Evolutionary conservation across 306 rosid species (phyloP), one percentile per base, ranked within the genome.

Genomic region (Medicago arabica): DNA sequence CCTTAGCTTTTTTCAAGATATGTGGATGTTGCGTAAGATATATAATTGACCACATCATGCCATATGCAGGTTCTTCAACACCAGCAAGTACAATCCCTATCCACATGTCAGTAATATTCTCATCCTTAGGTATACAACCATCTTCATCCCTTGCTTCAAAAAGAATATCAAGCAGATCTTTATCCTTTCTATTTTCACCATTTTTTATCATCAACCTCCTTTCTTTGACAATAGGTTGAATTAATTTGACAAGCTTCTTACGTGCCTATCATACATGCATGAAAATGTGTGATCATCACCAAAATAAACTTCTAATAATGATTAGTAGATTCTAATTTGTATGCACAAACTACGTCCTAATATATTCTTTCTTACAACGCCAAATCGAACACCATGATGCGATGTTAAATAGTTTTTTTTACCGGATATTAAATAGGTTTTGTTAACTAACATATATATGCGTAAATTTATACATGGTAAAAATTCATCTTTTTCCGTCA

Each of bases 101-200:
- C 39, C 86, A 51, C 23, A 83, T 54, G 75, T 86, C 89, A 28
- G 76, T 60, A 40, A 89, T 83, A 28, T 86, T 89, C 54, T 84
- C 82, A 46, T 86, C 86, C 12, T 82, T 80, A 39, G 84, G 13
- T 59, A 78, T 85, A 75, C 9, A 38, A 47, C 85, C 90, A 28
- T 70, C 69, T 34, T 84, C 65, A 7, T 82, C 93, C 39, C 62
- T 78, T 1, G 57, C 67, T 14, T 81, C 86, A 47, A 86, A 41
- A 9, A 88, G 65, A 5, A 82, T 50, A 38, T 86, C 89, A 53
- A 82, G 17, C 47, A 86, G 71, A 69, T 88, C 93, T 60, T 53
- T 80, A 54, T 75, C 28, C 28, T 23, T 23, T 23, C 2, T 23
- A 1, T 23, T 81, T 8, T 50, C 80, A 7, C 61, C 66, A 61